These are phyloP conservation scores for Yamadazyma spencermartinsiae DNA, from an alignment of 1,139 yeast species.

Conservation along the genomic window DNA sequence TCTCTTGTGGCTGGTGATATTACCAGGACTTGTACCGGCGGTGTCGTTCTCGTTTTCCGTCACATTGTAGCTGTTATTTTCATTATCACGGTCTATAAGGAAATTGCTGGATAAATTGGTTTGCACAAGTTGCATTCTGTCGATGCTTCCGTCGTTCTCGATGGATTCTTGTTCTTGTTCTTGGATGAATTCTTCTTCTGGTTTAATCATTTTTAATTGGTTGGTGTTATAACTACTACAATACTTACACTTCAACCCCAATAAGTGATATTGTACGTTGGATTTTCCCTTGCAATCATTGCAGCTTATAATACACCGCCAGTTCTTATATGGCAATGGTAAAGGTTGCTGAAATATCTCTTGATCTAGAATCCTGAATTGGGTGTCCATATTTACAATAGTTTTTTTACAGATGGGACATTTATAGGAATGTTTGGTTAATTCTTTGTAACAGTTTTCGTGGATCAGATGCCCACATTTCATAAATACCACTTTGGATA, in stretches of 20 bases:
- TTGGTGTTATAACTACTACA: slow-evolving; percentile 86
- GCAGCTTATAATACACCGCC: slow-evolving; percentile 80
- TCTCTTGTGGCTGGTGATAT: slow-evolving; percentile 17
- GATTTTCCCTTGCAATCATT: slow-evolving; percentile 89
- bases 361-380: slow-evolving; percentile 79
- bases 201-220: slow-evolving; percentile 63
- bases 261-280: slow-evolving; percentile 72
- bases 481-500: slow-evolving; percentile 86
- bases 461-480: slow-evolving; percentile 94
- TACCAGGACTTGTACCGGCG: slow-evolving; percentile 2
- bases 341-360: slow-evolving; percentile 76
- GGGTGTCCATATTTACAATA: slow-evolving; percentile 82
- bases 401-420: slow-evolving; percentile 91
- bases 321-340: slow-evolving; percentile 74
- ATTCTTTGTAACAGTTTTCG: slow-evolving; percentile 77
- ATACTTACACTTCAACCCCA: slow-evolving; percentile 85
- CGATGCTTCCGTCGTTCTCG: slow-evolving; percentile 17
- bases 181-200: slow-evolving; percentile 45
- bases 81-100: slow-evolving; percentile 32
- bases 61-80: slow-evolving; percentile 14
- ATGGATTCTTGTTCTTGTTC: slow-evolving; percentile 15
- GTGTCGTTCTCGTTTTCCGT: slow-evolving; percentile 15
- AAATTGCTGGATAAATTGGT: slow-evolving; percentile 43
- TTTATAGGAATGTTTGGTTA: slow-evolving; percentile 77
- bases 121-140: slow-evolving; percentile 29